Evolutionary conservation across 768 basidiomycete genomes (phyloP), one percentile per base, ranked within the genome.

Genomic region (Mycena chlorophos): DNA sequence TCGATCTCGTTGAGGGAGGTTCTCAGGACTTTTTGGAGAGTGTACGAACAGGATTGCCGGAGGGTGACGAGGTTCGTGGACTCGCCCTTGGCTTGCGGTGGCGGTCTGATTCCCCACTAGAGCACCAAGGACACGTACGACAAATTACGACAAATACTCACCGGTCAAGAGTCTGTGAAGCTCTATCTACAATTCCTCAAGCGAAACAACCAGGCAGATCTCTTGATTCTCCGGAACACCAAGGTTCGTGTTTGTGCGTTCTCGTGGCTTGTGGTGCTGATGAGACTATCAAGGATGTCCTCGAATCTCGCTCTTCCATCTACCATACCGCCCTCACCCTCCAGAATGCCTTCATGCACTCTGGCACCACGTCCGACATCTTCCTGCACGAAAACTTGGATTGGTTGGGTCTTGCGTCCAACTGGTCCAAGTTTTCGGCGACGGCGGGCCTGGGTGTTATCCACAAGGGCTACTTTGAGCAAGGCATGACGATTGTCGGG

Each of bases 341-440:
- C 54, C 91, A 95, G 69, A 98, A 99, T 70, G 94, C 97, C 1
- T 98, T 95, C 70, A 95, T 96, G 86, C 88, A 97, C 67, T 87
- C 96, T n/a, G 97, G 97, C 45, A 99, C 97, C 3, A 94, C 94
- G 0, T 95, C 94, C 1, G 97, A 99, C 66, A 68, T 82, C 23
- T 99, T 98, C 75, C 77, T 99, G 19, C 86, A 94, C 13, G 92
- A 98, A 50, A 98, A 98, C 69, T 81, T 99, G 29, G 96, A 98
- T 68, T 99, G 95, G 94, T 83, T 99, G 3, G 91, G 85, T 10
- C 82, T 92, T 51, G 97, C 97, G 2, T 88, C 88, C 25, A 98
- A 99, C 69, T 99, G 97, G 97, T 91, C 94, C 26, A 99, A 98
- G 67, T 99, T 98, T 74, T 92, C 94, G 3, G 93, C 97, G 5